Evolutionary conservation across 371 early-diverging fungal species (phyloP), one percentile per base, ranked within the genome.

Genomic region (Mucor mucedo): DNA sequence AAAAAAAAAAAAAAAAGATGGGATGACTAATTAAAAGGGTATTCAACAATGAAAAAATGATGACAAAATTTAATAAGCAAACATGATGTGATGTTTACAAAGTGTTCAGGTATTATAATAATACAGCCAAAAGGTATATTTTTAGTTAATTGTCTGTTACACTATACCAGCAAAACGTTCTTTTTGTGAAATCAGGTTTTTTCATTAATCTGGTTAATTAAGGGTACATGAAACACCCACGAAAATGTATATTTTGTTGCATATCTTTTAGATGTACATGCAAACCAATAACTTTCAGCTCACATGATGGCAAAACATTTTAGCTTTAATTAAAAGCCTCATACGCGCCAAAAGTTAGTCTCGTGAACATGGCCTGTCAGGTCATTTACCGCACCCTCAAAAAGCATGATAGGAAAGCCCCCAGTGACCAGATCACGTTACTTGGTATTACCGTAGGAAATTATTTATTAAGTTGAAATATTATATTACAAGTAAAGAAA

Each of bases 21-120:
- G 45, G 45, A 21, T 44, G 44, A 55, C 40, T 44, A 42, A 56
- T 56, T 56, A 56, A 44, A 32, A 5, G 11, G 55, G 42, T 55
- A 27, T 5, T 44, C 30, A 56, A 56, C 42, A 56, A 16, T 44
- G 44, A 56, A 56, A 56, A 55, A 44, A 47, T 38, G 57, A 28
- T 56, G 57, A 56, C 57, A 56, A 56, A 56, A 8, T 42, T 56
- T 30, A 56, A 56, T 35, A 53, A 28, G 44, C 56, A 44, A 44
- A 56, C 29, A 44, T 56, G 42, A 8, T 42, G 42, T 33, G 42
- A 56, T 56, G 45, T 45, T 56, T 56, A n/a, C 30, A 30, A 14
- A 9, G 13, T 35, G 35, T 21, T 21, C 21, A 21, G 21, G 21
- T 21, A 21, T 21, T 21, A 21, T 21, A 21, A 21, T n/a, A n/a